Base-by-base conservation (phyloP, 2,329 filamentous ascomycete species). In the Chaetomium strumarium region DNA sequence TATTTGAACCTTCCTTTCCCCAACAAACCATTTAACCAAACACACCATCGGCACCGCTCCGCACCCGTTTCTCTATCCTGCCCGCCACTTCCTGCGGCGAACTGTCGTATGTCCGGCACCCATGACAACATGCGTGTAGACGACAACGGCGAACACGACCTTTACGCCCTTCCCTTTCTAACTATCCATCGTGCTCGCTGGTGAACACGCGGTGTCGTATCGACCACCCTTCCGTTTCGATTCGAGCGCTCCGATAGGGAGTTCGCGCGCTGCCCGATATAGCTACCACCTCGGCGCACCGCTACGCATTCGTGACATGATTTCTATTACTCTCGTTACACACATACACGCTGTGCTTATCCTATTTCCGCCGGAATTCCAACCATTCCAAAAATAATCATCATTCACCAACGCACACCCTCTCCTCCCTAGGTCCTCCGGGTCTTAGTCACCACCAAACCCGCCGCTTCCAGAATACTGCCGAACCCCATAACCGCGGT, bases 111-210 rank as follows among this genome's bases (percentile, higher is more conserved):
- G 36, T n/a, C 31, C 46, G 42, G 37, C 47, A 52, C 36, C 34
- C 39, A 60, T 63, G 61, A 63, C 62, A 64, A 60, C 55, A 64
- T 63, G 62, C 62, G 31, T 55, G 49, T 62, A 59, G 58, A 58
- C 55, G 38, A 53, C 36, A 38, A 41, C 46, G 16, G 45, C 48
- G 57, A 46, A 51, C 41, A 49, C 39, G 31, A 55, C 34, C 51
- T 52, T 49, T 34, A 49, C 48, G 38, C 41, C 42, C 44, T 45
- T 46, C 51, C 41, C 42, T 42, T 45, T 46, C 51, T 55, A 55
- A 16, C 42, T 46, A 46, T 46, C 41, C 52, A 51, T 38, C 31
- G 5, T 48, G 38, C 36, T 24, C 42, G 24, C 44, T 24, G 45
- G 47, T 50, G 31, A 31, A 46, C 33, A 44, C 38, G 37, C 38